Evolutionary conservation across 495 filamentous ascomycete genomes (phyloP), one percentile per base, ranked within the genome.

Genomic region (Penicillium dipodomyicola): DNA sequence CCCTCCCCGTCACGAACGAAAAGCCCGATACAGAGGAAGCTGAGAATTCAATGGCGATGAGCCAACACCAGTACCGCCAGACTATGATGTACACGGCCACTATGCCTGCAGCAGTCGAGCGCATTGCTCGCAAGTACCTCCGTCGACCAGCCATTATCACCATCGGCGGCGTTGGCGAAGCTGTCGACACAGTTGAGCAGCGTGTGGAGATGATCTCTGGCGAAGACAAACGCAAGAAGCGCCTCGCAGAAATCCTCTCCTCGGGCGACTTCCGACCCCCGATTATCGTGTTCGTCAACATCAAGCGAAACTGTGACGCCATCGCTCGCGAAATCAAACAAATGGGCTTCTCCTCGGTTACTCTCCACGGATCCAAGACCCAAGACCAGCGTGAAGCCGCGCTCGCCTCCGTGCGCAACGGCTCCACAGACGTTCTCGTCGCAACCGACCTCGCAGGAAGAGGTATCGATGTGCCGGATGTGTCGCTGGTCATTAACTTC

Each of bases 41-140:
- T 29, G 94, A 98, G 71, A 82, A 97, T 69, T 80, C 92, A 0
- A 73, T 81, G 45, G 83, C 86, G 5, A 97, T 97, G 95, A 88
- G 82, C 55, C 85, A 84, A 41, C 90, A 91, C 55, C 83, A 89
- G 15, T 99, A 97, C 73, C 77, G 94, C 52, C 95, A 99, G 72
- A 99, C 94, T 3, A 99, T 99, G 94, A 99, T 99, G 94, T 99
- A 97, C 82, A 99, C 95, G 54, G 94, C 94, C 11, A 99, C 94
- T 27, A 99, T 99, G 94, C 92, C 95, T 4, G 72, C 86, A 3
- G 87, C 91, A 7, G 90, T 99, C 43, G 95, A 97, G 66, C 90
- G 92, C 58, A 97, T 99, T 54, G 94, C 94, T 2, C 86, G 91
- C 54, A 97, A 97, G 68, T 99, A 97, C 65, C 84, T 99, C 8